Evolutionary conservation across 2,329 filamentous ascomycete genomes (phyloP), one percentile per base, ranked within the genome.

Genomic region (Rugonectria rugulosa): DNA sequence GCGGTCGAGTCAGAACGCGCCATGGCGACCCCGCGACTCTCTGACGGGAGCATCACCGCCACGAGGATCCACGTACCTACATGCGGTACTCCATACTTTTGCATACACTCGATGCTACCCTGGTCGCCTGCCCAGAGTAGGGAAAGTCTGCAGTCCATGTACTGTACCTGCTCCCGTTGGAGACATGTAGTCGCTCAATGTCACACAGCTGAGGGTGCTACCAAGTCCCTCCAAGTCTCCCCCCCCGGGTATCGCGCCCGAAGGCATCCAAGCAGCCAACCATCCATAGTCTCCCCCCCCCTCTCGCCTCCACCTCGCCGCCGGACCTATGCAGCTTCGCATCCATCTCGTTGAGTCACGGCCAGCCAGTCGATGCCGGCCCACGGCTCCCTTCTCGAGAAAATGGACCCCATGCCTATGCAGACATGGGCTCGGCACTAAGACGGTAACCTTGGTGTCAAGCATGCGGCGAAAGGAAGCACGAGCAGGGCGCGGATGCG

Each of bases 371-470:
- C 61, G 60, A 63, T 63, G 48, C 27, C 43, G 31, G 56, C 38
- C 34, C 45, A 56, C 20, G 60, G 52, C 48, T 53, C 50, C 38
- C 50, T 59, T 56, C 57, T 67, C 61, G 61, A 56, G 63, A n/a
- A n/a, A n/a, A 68, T 66, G 59, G 61, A 59, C 57, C n/a, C 61
- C 61, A 63, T 62, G 37, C 53, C 63, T 55, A 29, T n/a, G n/a
- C n/a, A n/a, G n/a, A n/a, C 42, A 45, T 56, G 32, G 36, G 44
- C 45, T 53, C 47, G 56, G 48, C 58, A 61, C 57, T 60, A 55
- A 41, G 32, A n/a, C n/a, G n/a, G 45, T 26, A 44, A 45, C 37
- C 37, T 51, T 55, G 53, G 45, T 49, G 53, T 50, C 40, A 50
- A 45, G 53, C 44, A 47, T 46, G 46, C 46, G 46, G 17, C 40